Percentiles rank a stretch among this genome's conserved stretches.
These are phyloP conservation scores for Ustulina deusta DNA, from an alignment of 2,329 filamentous ascomycete species.

Conservation along the genomic window DNA sequence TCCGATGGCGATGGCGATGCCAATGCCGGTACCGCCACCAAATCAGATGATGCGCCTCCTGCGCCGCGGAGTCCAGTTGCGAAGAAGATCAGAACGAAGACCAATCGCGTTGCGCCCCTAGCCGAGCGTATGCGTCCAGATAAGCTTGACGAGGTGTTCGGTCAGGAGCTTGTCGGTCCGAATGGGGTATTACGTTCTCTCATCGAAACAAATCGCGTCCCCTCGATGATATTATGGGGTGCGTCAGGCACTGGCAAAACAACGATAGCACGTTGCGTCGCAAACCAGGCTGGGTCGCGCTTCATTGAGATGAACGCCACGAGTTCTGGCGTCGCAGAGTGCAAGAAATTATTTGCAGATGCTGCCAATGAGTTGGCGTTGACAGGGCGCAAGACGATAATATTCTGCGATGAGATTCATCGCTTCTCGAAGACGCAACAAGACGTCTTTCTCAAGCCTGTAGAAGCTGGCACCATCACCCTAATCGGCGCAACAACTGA, in stretches of 20 bases:
- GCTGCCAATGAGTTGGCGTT: slow-evolving; percentile 82
- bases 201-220: slow-evolving; percentile 86
- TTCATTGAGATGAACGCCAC: slow-evolving; percentile 98
- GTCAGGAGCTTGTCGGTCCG: slow-evolving; percentile 89
- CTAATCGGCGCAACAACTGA: slow-evolving; percentile 96
- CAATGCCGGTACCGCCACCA: slow-evolving; percentile 40
- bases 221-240: slow-evolving; percentile 96
- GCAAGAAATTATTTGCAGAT: slow-evolving; percentile 90
- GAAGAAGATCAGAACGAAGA: slow-evolving; percentile 79
- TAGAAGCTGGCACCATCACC: slow-evolving; percentile 90
- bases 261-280: slow-evolving; percentile 91
- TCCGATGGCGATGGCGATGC: slow-evolving; percentile 41
- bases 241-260: slow-evolving; percentile 86
- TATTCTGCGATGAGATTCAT: slow-evolving; percentile 98
- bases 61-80: slow-evolving; percentile 56
- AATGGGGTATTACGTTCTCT: slow-evolving; percentile 86
- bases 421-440: slow-evolving; percentile 92
- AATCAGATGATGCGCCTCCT: slow-evolving; percentile 40
- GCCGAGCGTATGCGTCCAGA: slow-evolving; percentile 93
- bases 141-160: slow-evolving; percentile 85
- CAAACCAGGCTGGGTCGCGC: slow-evolving; percentile 81
- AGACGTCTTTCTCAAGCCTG: slow-evolving; percentile 92
- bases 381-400: slow-evolving; percentile 90
- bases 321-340: slow-evolving; percentile 86
- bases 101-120: slow-evolving; percentile 79